Base-by-base conservation (phyloP, 2,329 filamentous ascomycete species). In the Juglanconis oblonga region DNA sequence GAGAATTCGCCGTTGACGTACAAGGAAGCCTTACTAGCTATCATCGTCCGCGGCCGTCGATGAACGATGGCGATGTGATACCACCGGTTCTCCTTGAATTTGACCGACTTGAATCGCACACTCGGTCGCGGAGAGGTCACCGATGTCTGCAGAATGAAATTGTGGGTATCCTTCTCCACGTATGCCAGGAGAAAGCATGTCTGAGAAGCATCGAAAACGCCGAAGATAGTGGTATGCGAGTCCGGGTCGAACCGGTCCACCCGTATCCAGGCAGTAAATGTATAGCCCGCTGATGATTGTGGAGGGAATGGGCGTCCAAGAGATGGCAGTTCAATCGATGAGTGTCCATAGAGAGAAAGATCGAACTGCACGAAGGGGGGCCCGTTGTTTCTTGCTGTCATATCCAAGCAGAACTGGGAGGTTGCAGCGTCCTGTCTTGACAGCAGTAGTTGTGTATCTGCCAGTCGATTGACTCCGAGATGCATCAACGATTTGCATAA, bases 111-210 rank as follows among this genome's bases (percentile, higher is more conserved):
- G 80, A 99, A 99, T 58, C 95, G 87, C 51, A 99, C 91, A 73
- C 94, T 98, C 3, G 95, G 94, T 61, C 90, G 86, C 55, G 87
- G 82, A 8, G 92, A 92, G 55, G 87, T 91, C 62, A 98, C 90
- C 17, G 95, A 97, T 7, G 96, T 98, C 75, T 99, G 95, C 5
- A 99, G 79, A 66, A 99, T 99, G 66, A 99, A 90, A 74, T 97
- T 95, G 62, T 85, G 90, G 2, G 92, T 96, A 72, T 97, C 93
- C 70, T 89, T 92, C 72, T 99, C 96, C 44, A 99, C 81, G 70
- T 99, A 99, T 62, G 92, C 88, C 67, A 99, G 85, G 40, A 99
- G 77, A 69, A 99, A 99, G 73, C 95, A 99, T 5, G 91, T 92
- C 73, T 98, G 94, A 5, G 87, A 92, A 3, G 88, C 82, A 74